Base-by-base conservation (phyloP, 139 green algal genomes). In the Mesostigma viride region DNA sequence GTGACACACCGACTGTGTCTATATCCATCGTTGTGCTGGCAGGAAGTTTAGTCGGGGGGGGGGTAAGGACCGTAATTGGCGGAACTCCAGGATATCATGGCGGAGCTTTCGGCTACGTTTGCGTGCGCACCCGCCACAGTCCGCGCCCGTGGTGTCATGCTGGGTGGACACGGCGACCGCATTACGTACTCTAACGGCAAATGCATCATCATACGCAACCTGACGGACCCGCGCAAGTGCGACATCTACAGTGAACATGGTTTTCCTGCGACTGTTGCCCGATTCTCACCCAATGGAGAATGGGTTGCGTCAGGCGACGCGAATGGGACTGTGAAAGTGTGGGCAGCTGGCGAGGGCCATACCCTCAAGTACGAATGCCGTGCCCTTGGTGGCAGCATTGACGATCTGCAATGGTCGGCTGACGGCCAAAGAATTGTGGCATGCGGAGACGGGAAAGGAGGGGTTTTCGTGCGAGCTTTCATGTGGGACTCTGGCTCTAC, bases 351-450 rank as follows among this genome's bases (percentile, higher is more conserved):
- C 31, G 73, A 46, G 40, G 67, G 73, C 27, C 32, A 64, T 27
- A 47, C n/a, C 8, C 35, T 78, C 4, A 76, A 80, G 76, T 56
- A 64, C 27, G 77, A 83, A 58, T 28, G 77, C 1, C 53, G 31
- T 22, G 71, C 77, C 5, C 46, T 83, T 3, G 32, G n/a, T 31
- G 77, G 77, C 1, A 44, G 31, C 3, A 60, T 83, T 11, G 61
- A 73, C 27, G 77, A 83, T 58, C 32, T 83, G 27, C 53, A 65
- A 40, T 83, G 77, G 77, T 80, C 69, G 26, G 51, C 45, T 1
- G 76, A 83, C 58, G 76, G 77, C 3, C 58, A 83, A 59, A 62
- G 75, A 22, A 83, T 83, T 30, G 76, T 76, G 28, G 64, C 47
- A 3, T 64, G 36, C 27, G 77, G 76, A 17, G 77, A 81, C 58